Evolutionary conservation across 1,284 basidiomycete genomes (phyloP).

Genomic region (Leccinum angustisporum): DNA sequence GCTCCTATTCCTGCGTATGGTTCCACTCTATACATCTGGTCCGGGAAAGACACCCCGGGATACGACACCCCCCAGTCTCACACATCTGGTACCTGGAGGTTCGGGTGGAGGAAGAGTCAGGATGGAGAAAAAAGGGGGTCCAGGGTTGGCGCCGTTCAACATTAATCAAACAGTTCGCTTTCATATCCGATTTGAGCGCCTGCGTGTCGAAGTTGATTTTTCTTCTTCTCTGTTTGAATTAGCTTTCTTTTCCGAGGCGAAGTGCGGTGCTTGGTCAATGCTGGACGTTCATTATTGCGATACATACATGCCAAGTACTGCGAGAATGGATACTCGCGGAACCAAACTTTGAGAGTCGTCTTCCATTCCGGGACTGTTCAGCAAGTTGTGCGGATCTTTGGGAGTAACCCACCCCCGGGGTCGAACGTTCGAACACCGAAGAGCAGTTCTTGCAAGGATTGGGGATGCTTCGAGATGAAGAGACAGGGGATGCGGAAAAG

Average conservation of each 20-base stretch:
- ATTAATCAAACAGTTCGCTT: neutral
- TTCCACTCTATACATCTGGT: neutral
- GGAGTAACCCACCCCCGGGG: neutral
- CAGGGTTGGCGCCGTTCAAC: neutral
- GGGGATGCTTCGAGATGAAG: neutral
- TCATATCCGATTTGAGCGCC: slow-evolving; percentile 4
- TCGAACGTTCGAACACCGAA: neutral
- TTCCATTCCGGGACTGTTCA: slow-evolving; percentile 10
- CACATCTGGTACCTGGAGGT: slow-evolving; percentile 3
- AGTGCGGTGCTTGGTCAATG: neutral
- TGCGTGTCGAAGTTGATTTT: slow-evolving; percentile 1
- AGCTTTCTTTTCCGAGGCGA: slow-evolving; percentile 17
- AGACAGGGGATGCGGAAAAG: neutral
- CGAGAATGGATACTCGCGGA: neutral
- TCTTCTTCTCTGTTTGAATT: neutral
- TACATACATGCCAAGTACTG: neutral
- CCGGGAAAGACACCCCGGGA: neutral
- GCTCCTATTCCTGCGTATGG: slow-evolving; percentile 8
- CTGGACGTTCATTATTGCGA: neutral
- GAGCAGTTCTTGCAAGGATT: neutral
- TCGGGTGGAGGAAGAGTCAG: neutral
- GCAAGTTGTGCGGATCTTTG: slow-evolving; percentile 15
- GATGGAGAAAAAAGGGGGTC: slow-evolving; percentile 2
- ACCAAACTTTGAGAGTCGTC: neutral
- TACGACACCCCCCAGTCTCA: neutral